These are phyloP conservation scores for Phytopythium mirpurense DNA, from an alignment of 352 stramenopile genomes.

Conservation along the genomic window DNA sequence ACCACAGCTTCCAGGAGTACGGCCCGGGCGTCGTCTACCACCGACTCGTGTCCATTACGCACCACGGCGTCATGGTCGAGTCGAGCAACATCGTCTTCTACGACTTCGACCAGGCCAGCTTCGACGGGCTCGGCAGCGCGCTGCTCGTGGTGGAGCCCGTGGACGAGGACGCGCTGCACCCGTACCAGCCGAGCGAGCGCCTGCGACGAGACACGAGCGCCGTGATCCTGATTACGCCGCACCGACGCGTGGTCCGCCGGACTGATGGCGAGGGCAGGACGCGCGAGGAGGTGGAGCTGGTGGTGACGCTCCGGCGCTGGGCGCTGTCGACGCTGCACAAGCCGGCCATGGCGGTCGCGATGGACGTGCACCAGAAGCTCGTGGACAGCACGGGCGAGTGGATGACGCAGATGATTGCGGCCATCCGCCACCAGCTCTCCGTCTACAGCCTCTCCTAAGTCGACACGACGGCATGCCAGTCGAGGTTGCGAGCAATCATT, in stretches of 20 bases:
- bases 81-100: slow-evolving; percentile 21
- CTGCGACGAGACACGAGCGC: slow-evolving; percentile 26
- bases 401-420: slow-evolving; percentile 7
- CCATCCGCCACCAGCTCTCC: slow-evolving; percentile 5
- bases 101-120: slow-evolving; percentile 9
- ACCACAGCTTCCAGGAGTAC: slow-evolving; percentile 19
- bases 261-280: slow-evolving; percentile 4
- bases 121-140: slow-evolving; percentile 2
- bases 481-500: no score
- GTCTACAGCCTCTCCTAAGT: slow-evolving; percentile 8
- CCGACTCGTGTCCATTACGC: slow-evolving; percentile 25
- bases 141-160: slow-evolving; percentile 14
- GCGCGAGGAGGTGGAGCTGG: slow-evolving; percentile 14
- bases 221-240: slow-evolving; percentile 20
- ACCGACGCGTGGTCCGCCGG: not conserved
- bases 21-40: slow-evolving; percentile 26
- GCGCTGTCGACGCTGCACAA: slow-evolving; percentile 25
- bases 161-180: slow-evolving; percentile 32
- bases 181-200: slow-evolving; percentile 24
- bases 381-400: slow-evolving; percentile 7
- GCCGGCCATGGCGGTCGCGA: slow-evolving; percentile 17
- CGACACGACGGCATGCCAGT: not conserved
- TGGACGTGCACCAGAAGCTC: slow-evolving; percentile 6
- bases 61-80: slow-evolving; percentile 13
- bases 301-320: slow-evolving; percentile 28